Percentiles rank a stretch among this genome's conserved stretches.
phyloP scores from a whole-genome alignment of 306 rosid species.

The Cucumis cinereus region DNA sequence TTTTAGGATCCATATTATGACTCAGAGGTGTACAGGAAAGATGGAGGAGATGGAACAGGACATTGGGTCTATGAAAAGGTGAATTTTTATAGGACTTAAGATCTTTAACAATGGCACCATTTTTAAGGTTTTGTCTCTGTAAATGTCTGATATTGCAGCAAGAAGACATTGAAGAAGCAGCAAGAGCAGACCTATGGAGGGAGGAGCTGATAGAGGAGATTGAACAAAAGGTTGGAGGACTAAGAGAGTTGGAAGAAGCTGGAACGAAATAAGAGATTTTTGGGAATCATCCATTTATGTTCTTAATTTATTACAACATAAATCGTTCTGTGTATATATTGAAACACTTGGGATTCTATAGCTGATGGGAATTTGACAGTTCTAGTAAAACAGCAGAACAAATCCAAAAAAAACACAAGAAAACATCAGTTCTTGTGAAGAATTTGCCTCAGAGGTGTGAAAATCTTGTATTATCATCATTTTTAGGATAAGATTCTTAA shows the following conservation, averaged over 20 bases:
- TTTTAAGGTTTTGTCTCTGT: not conserved
- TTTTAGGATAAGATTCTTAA: not conserved
- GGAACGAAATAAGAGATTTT: slow-evolving; percentile 37
- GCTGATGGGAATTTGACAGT: not conserved
- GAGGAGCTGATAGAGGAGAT: slow-evolving; percentile 89
- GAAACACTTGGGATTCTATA: not conserved
- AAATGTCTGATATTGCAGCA: slow-evolving; percentile 36
- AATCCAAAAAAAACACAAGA: not conserved
- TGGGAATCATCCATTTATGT: not conserved
- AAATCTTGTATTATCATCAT: slow-evolving; percentile 49
- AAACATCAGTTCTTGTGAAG: not conserved
- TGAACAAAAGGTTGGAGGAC: slow-evolving; percentile 73
- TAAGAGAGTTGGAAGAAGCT: slow-evolving; percentile 67
- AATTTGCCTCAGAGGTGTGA: slow-evolving; percentile 52
- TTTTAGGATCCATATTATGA: slow-evolving; percentile 81
- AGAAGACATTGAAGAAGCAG: slow-evolving; percentile 64
- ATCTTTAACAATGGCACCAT: not conserved
- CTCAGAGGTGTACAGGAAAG: slow-evolving; percentile 63
- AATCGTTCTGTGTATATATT: not conserved
- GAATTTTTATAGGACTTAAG: not conserved
- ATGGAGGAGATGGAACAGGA: slow-evolving; percentile 93
- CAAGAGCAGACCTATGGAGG: slow-evolving; percentile 64
- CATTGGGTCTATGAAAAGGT: slow-evolving; percentile 90
- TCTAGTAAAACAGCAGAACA: not conserved
- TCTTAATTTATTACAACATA: not conserved